Evolutionary conservation across 2,329 filamentous ascomycete genomes (phyloP), one percentile per base, ranked within the genome.

Genomic region (Colletotrichum chrysophilum): DNA sequence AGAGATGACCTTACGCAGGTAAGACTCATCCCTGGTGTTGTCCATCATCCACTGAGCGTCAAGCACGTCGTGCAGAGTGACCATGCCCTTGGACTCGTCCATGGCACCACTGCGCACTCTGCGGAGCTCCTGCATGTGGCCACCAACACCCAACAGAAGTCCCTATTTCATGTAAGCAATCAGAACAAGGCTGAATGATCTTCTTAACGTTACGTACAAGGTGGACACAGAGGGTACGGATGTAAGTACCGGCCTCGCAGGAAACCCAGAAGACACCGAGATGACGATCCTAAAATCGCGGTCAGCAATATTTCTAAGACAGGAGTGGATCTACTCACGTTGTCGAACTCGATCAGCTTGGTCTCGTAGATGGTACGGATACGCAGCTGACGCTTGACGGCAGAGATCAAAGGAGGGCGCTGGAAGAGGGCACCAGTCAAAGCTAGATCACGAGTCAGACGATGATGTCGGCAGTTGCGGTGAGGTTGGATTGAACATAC

Each of bases 211-310:
- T 52, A 76, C 76, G 36, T 76, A 77, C 76, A 13, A 99, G 86
- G 88, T 98, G 97, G 58, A 98, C 96, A 87, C 97, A 98, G 64
- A 99, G 93, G 48, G 97, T 99, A 89, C 97, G 95, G 85, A 99
- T 98, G 87, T 99, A 99, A 78, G 97, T 99, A 85, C 97, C 97
- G 74, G 96, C 97, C 88, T 99, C 97, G 87, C 97, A 99, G 87
- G 95, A 98, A 81, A 98, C 97, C 96, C 97, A 98, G 91, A 99
- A 99, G 72, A 98, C 96, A 86, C 95, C 97, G 48, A 99, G 91
- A 86, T 98, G 96, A 81, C 97, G 93, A 83, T 98, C 96, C 84
- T 76, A 16, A 26, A 30, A 26, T 74, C 43, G 55, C 26, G 58
- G 70, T 76, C 64, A 76, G 74, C 70, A 65, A 36, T 65, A n/a